A percentile compares a stretch with the other conserved stretches of the same genome.
These are phyloP conservation scores for Acanthamoeba healyi DNA, from an alignment of 208 protist species.

Conservation along the genomic window DNA sequence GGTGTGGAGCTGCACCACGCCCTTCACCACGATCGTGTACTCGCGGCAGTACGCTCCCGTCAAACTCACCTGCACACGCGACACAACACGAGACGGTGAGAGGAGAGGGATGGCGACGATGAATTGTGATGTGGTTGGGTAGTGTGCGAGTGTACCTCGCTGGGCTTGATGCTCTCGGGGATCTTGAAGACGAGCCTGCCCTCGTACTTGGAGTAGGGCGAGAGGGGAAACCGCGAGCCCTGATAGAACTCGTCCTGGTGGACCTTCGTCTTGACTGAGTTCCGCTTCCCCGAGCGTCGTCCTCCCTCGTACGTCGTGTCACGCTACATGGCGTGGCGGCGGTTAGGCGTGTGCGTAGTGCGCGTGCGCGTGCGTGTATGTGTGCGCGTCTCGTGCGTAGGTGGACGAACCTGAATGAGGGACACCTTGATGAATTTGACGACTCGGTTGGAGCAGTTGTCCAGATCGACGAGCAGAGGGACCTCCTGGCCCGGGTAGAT, in stretches of 20 bases:
- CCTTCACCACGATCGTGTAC: constrained; percentile 68
- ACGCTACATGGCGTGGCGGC: background rate
- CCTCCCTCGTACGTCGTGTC: constrained; percentile 49
- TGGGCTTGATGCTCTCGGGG: constrained; percentile 31
- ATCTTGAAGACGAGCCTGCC: constrained; percentile 51
- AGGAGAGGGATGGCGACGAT: no score
- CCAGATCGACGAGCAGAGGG: background rate
- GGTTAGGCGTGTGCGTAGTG: background rate
- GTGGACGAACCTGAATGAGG: background rate
- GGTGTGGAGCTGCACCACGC: constrained; percentile 56
- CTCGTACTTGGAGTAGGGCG: constrained; percentile 45
- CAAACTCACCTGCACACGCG: background rate
- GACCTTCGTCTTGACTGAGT: constrained; percentile 27
- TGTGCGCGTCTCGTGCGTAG: background rate
- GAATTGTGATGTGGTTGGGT: background rate
- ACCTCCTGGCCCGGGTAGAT: constrained; percentile 54
- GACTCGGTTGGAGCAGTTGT: constrained; percentile 54
- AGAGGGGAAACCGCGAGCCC: constrained; percentile 58
- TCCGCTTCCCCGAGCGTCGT: background rate
- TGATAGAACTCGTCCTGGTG: constrained; percentile 53
- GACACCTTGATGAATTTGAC: constrained; percentile 64
- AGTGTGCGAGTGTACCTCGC: background rate
- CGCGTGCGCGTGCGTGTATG: background rate
- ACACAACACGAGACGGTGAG: no score
- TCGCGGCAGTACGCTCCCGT: constrained; percentile 51